Conservation (phyloP, 23 red algal genomes). For the Cyanidioschyzon merolae region DNA sequence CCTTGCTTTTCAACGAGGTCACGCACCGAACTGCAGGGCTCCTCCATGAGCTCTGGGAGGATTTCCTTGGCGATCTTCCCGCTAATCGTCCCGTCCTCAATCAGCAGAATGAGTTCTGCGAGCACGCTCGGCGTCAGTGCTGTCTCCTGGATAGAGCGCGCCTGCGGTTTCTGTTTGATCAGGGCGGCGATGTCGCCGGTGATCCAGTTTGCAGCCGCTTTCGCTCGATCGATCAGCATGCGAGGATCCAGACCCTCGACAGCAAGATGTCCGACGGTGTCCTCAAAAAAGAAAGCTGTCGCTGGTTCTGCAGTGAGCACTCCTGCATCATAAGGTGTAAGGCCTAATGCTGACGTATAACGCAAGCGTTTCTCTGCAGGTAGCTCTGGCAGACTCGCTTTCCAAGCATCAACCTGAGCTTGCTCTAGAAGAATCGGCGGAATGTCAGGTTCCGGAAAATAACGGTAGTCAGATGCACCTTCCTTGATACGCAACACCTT, state of each 20-base stretch:
- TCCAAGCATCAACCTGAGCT: constrained; percentile 31
- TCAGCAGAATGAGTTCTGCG: constrained; percentile 59
- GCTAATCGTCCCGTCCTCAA: constrained; percentile 71
- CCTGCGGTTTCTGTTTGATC: constrained; percentile 40
- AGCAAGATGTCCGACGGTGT: not conserved
- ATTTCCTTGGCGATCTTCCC: constrained; percentile 86
- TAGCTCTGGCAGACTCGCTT: constrained; percentile 52
- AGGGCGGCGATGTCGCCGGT: constrained; percentile 73
- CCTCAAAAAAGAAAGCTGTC: constrained; percentile 57
- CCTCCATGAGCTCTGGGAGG: constrained; percentile 37
- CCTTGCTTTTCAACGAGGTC: constrained; percentile 67
- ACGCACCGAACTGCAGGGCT: constrained; percentile 33
- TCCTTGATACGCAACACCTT: constrained; percentile 75
- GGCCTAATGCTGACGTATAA: constrained; percentile 39
- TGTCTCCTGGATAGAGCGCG: constrained; percentile 19
- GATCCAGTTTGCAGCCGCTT: constrained; percentile 71
- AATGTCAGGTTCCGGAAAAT: constrained; percentile 96
- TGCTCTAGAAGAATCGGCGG: constrained; percentile 41
- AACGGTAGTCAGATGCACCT: constrained; percentile 76
- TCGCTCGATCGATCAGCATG: constrained; percentile 21
- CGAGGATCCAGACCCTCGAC: constrained; percentile 17
- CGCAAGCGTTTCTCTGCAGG: constrained; percentile 61
- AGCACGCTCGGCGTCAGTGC: constrained; percentile 35
- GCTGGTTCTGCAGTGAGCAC: constrained; percentile 41
- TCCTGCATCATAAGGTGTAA: constrained; percentile 69